phyloP scores from a whole-genome alignment of 768 basidiomycete species.

The Leccinum obscurum region DNA sequence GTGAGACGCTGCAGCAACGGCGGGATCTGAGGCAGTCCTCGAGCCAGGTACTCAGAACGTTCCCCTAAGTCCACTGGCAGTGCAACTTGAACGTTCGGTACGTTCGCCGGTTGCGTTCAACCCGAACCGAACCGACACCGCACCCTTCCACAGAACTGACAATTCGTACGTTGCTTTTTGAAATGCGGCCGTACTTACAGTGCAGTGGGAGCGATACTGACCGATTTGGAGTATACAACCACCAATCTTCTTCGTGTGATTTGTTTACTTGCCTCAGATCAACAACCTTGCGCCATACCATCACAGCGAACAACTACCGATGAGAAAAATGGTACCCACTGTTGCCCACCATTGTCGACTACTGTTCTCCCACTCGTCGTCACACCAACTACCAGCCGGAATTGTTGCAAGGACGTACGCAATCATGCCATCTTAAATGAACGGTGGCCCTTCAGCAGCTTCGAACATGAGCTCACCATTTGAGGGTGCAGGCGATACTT shows the following conservation, averaged over 20 bases:
- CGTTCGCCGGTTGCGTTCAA: background rate
- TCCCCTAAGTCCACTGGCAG: background rate
- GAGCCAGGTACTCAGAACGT: background rate
- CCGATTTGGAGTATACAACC: background rate
- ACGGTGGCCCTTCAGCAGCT: background rate
- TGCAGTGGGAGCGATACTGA: background rate
- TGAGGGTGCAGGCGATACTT: no score
- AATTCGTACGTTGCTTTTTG: background rate
- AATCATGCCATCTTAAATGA: background rate
- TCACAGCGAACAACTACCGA: background rate
- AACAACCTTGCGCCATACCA: background rate
- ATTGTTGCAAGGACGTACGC: background rate
- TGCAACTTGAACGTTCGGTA: background rate
- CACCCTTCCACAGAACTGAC: background rate
- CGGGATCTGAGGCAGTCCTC: background rate
- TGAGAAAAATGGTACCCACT: no score
- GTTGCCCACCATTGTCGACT: no score
- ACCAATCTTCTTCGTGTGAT: background rate
- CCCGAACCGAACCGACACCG: conserved; percentile 1
- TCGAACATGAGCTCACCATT: background rate
- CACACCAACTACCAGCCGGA: background rate
- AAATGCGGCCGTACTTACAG: background rate
- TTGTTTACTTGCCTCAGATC: background rate
- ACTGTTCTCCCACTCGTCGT: no score
- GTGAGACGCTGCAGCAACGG: background rate